Evolutionary conservation across 2,329 filamentous ascomycete genomes (phyloP).

Genomic region (Colletotrichum salicis): DNA sequence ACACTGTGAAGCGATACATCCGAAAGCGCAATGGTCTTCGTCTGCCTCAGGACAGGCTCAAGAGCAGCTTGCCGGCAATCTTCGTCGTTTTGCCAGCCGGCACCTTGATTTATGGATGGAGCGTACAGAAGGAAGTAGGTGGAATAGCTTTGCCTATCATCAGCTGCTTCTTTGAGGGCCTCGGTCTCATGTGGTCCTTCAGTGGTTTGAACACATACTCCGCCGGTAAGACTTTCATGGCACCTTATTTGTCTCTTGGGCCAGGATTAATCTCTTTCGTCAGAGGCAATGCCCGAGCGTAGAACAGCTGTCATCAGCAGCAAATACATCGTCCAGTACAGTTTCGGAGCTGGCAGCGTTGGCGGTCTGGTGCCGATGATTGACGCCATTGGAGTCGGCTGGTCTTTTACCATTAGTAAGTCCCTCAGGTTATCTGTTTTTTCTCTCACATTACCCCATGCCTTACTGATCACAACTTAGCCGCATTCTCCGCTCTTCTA

Average conservation of each 20-base stretch:
- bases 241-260: no score
- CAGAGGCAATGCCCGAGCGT: slow-evolving; percentile 35
- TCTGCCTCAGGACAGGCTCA: slow-evolving; percentile 76
- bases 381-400: slow-evolving; percentile 59
- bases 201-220: slow-evolving; percentile 52
- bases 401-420: slow-evolving; percentile 58
- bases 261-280: background rate
- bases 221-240: slow-evolving; percentile 42
- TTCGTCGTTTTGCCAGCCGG: slow-evolving; percentile 70
- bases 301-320: slow-evolving; percentile 36
- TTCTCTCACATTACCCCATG: background rate
- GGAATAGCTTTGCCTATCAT: slow-evolving; percentile 50
- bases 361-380: slow-evolving; percentile 64
- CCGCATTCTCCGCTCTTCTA: slow-evolving; percentile 14
- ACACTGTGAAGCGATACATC: slow-evolving; percentile 70
- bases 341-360: slow-evolving; percentile 52
- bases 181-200: slow-evolving; percentile 50
- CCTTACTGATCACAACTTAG: background rate
- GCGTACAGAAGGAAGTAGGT: slow-evolving; percentile 41
- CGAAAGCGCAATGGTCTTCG: slow-evolving; percentile 62
- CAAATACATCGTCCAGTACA: slow-evolving; percentile 38
- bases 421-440: background rate
- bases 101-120: slow-evolving; percentile 77
- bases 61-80: slow-evolving; percentile 68
- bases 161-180: slow-evolving; percentile 45